phyloP scores from a whole-genome alignment of 140 eudicot genomes.

The Oenanthe javanica region DNA sequence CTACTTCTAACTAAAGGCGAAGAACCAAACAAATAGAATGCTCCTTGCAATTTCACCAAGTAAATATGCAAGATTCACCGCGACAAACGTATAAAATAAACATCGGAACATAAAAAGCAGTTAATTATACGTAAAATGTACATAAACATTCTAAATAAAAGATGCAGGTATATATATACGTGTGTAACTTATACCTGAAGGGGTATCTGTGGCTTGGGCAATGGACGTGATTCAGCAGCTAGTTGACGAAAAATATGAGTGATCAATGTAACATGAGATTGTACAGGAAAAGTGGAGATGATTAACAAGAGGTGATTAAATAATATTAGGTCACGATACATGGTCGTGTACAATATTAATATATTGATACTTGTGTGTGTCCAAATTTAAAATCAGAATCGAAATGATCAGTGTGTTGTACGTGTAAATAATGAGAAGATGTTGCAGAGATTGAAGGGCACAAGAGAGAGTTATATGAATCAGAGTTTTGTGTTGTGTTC shows the following conservation, averaged over 20 bases:
- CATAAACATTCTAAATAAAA: neutral
- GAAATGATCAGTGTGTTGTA: neutral
- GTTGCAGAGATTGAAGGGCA: neutral
- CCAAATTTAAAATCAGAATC: neutral
- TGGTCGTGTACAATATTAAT: neutral
- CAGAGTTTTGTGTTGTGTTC: neutral
- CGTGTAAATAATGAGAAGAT: neutral
- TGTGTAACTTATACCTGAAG: neutral
- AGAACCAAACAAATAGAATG: too few relatives aligned
- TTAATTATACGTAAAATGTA: too few relatives aligned
- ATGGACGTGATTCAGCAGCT: neutral
- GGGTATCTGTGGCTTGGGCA: neutral
- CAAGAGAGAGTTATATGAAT: neutral
- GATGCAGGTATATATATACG: neutral
- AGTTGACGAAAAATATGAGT: neutral
- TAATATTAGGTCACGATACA: neutral
- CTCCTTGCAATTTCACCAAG: too few relatives aligned
- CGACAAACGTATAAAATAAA: too few relatives aligned
- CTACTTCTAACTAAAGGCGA: too few relatives aligned
- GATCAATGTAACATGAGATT: constrained; percentile 2
- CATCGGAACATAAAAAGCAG: neutral
- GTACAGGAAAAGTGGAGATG: neutral
- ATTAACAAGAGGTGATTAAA: neutral
- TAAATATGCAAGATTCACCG: too few relatives aligned
- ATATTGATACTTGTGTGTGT: neutral